Evolutionary conservation across 2,329 filamentous ascomycete species (phyloP), one percentile per base, ranked within the genome.

Genomic region (Pseudogymnoascus sp.): DNA sequence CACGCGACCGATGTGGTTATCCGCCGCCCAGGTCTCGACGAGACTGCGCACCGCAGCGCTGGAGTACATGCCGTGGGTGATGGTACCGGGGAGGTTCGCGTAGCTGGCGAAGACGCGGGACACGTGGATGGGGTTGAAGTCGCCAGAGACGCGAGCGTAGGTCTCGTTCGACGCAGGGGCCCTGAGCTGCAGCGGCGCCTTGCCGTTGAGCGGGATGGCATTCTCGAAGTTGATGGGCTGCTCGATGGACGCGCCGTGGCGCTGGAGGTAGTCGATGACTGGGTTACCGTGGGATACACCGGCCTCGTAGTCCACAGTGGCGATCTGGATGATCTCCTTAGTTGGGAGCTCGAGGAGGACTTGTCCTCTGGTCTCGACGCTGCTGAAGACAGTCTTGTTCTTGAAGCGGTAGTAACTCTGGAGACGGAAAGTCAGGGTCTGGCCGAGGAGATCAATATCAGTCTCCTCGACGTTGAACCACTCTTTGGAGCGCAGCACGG

Each of bases 61-160:
- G 1, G 93, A 96, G 82, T 98, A 99, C 95, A 99, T 99, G 74
- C 95, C 95, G 75, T 99, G 95, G 1, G 95, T 99, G 73, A 99
- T 99, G 50, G 95, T 99, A 60, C 95, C 96, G 1, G 93, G 93
- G 14, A 99, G 83, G 75, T 93, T 95, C 74, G 95, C 96, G 72
- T 98, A 99, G 78, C 87, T 91, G 33, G 95, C 90, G 79, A 99
- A 99, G 62, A 97, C 91, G 63, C 95, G 89, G 11, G 95, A 97
- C 50, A 99, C 95, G 81, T 99, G 95, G 66, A 99, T 99, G 24
- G 95, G 95, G 78, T 99, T 99, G 84, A 92, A 99, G 75, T 99
- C 95, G 56, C 95, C 95, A 61, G 96, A 99, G 16, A 99, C 95
- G 68, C 92, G 90, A 66, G 95, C 96, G 72, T 99, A 99, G 31